Conservation (phyloP, 2,329 filamentous ascomycete species). For the Neobulgaria alba region DNA sequence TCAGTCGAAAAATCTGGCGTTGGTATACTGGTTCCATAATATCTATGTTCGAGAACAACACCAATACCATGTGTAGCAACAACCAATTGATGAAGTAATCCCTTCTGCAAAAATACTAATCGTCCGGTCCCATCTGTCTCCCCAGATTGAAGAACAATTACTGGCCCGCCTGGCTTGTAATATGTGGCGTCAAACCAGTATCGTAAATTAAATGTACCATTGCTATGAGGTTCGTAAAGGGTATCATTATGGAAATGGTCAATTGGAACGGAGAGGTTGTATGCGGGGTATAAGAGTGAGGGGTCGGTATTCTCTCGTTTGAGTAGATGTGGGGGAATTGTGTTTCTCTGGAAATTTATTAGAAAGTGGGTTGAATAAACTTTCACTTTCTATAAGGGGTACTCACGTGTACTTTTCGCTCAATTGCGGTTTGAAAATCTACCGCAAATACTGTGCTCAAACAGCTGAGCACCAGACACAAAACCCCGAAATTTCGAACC, state of each 20-base stretch:
- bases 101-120: constrained; percentile 66
- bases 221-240: constrained; percentile 66
- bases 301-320: constrained; percentile 17
- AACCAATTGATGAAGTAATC: constrained; percentile 63
- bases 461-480: too few relatives aligned
- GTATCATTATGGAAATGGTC: constrained; percentile 81
- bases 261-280: constrained; percentile 37
- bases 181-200: constrained; percentile 78
- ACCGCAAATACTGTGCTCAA: too few relatives aligned
- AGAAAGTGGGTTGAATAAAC: too few relatives aligned
- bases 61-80: constrained; percentile 65
- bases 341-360: constrained; percentile 15
- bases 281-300: constrained; percentile 25
- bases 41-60: constrained; percentile 78
- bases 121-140: constrained; percentile 58
- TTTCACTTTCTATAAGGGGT: too few relatives aligned
- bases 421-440: too few relatives aligned
- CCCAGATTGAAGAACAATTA: constrained; percentile 68
- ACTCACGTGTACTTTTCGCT: too few relatives aligned
- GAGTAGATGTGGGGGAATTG: constrained; percentile 8
- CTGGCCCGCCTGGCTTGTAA: constrained; percentile 70
- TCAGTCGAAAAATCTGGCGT: constrained; percentile 55
- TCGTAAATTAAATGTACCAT: constrained; percentile 58
- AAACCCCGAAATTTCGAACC: too few relatives aligned
- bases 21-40: constrained; percentile 73